Conservation (phyloP, 139 green algal species). For the Astrephomene gubernaculifera region DNA sequence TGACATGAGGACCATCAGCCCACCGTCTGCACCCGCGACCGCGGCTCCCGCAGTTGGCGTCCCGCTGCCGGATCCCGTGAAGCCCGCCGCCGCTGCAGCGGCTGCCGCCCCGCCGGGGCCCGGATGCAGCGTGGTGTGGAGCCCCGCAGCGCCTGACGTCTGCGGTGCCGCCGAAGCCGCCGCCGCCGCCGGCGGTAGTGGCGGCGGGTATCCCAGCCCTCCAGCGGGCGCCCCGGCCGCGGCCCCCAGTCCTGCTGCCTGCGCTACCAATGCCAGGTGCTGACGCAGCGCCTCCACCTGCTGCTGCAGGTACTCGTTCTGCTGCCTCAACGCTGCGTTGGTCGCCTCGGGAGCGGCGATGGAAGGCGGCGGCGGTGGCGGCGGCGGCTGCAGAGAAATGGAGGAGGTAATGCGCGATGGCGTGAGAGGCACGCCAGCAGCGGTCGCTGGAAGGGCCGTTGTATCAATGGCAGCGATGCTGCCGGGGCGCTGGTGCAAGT, state of each 20-base stretch:
- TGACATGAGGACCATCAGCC: too few relatives aligned
- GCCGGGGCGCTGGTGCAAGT: background rate
- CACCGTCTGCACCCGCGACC: background rate
- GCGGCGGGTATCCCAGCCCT: background rate
- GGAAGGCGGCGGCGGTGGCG: background rate
- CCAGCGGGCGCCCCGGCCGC: background rate
- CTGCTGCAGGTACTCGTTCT: slow-evolving; percentile 25
- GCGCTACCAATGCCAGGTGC: slow-evolving; percentile 10
- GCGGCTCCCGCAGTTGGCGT: background rate
- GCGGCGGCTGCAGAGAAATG: too few relatives aligned
- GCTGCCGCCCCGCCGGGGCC: background rate
- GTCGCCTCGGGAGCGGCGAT: background rate
- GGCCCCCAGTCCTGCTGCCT: background rate
- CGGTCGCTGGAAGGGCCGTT: too few relatives aligned
- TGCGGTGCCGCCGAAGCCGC: background rate
- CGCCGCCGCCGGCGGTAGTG: background rate
- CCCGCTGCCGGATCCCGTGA: too few relatives aligned
- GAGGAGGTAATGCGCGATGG: too few relatives aligned
- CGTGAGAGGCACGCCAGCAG: too few relatives aligned
- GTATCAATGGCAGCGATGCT: too few relatives aligned
- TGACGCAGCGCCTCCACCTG: slow-evolving; percentile 18
- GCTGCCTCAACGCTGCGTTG: slow-evolving; percentile 11
- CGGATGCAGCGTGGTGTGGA: background rate
- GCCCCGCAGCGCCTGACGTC: background rate
- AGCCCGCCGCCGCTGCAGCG: background rate